phyloP scores from a whole-genome alignment of 768 basidiomycete species.

The Suillus cothurnatus region DNA sequence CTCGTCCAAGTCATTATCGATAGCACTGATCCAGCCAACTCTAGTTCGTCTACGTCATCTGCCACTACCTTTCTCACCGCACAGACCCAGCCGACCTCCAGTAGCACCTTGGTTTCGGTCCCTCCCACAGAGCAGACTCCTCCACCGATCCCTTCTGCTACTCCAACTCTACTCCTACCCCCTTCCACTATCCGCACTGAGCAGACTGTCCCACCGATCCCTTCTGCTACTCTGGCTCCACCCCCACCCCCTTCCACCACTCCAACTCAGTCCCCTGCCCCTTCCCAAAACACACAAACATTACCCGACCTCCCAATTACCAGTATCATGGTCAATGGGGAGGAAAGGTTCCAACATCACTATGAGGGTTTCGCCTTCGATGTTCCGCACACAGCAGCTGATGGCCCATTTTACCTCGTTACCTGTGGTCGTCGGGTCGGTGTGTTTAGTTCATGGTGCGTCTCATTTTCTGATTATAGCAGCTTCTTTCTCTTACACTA shows the following conservation, averaged over 20 bases:
- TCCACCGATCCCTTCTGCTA: background rate
- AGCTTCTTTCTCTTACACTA: background rate
- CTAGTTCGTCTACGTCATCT: background rate
- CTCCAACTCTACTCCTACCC: background rate
- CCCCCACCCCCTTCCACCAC: too few relatives aligned
- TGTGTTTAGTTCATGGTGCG: background rate
- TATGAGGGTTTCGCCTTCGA: background rate
- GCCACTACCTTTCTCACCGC: background rate
- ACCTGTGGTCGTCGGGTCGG: slow-evolving; percentile 7
- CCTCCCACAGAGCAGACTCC: too few relatives aligned
- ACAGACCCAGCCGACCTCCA: too few relatives aligned
- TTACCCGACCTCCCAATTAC: background rate
- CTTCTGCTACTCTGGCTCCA: background rate
- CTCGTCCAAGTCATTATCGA: background rate
- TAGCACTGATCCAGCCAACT: background rate
- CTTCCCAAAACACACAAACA: background rate
- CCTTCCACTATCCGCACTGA: too few relatives aligned
- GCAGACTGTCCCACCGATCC: too few relatives aligned
- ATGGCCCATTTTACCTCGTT: slow-evolving; percentile 6
- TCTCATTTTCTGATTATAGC: slow-evolving; percentile 4
- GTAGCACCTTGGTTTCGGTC: too few relatives aligned
- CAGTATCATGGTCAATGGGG: background rate
- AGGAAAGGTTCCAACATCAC: background rate
- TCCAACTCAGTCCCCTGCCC: too few relatives aligned
- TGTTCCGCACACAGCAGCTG: background rate